Conservation (phyloP, 1,284 basidiomycete genomes). For the Irpex sp. region DNA sequence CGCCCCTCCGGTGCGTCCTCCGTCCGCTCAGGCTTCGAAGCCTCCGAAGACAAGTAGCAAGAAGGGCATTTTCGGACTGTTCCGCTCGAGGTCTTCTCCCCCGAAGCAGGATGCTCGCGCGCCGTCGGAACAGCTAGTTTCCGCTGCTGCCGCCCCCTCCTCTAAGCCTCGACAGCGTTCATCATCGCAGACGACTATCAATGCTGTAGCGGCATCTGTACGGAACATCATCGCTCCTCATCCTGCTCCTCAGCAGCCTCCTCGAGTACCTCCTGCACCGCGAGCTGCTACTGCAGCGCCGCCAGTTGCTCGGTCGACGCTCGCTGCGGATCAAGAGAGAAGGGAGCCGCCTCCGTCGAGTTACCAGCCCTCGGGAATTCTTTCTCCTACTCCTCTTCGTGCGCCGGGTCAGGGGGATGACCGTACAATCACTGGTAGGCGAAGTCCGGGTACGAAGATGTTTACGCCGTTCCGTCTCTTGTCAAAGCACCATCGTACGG, state of each 20-base stretch:
- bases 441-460: constrained; percentile 38
- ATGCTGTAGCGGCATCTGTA: constrained; percentile 17
- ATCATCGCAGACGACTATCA: constrained; percentile 22
- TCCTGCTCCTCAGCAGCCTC: constrained; percentile 7
- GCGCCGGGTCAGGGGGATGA: not conserved
- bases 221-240: constrained; percentile 19
- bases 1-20: constrained; percentile 7
- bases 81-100: constrained; percentile 33
- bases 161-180: constrained; percentile 23
- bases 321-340: not conserved
- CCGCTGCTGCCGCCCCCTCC: constrained; percentile 15
- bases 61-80: constrained; percentile 32
- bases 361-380: not conserved
- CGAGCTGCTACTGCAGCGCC: constrained; percentile 20
- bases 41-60: constrained; percentile 24
- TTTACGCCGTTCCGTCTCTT: constrained; percentile 63
- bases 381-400: constrained; percentile 19
- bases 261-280: constrained; percentile 19
- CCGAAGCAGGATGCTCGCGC: constrained; percentile 24
- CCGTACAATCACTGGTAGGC: constrained; percentile 25
- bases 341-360: not conserved
- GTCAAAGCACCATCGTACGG: constrained; percentile 56
- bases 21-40: constrained; percentile 20
- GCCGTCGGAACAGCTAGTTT: constrained; percentile 14
- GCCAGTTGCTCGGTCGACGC: not conserved